A percentile compares a stretch with the other conserved stretches of the same genome.
phyloP scores from a whole-genome alignment of 139 green algal genomes.

The Micractinium conductrix region DNA sequence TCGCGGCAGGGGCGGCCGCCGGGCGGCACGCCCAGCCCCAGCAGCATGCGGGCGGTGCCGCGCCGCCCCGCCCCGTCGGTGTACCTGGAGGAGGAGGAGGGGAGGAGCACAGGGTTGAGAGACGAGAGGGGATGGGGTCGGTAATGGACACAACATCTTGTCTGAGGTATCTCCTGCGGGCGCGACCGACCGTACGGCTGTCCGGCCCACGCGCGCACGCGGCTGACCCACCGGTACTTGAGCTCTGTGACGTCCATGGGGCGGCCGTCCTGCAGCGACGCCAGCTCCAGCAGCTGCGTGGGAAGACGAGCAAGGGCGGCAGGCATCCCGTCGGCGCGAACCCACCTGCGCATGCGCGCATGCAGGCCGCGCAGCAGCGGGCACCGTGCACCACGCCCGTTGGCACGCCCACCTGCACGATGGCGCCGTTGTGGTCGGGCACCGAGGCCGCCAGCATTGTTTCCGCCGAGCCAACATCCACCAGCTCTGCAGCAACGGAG shows the following conservation, averaged over 20 bases:
- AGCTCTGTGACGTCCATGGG: constrained; percentile 57
- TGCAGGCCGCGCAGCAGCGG: no score
- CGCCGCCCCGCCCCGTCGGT: background rate
- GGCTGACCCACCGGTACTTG: constrained; percentile 37
- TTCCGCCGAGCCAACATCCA: constrained; percentile 88
- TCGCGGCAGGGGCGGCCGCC: constrained; percentile 45
- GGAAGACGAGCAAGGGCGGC: background rate
- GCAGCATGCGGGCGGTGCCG: constrained; percentile 71
- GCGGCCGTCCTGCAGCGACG: background rate
- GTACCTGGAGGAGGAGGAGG: background rate
- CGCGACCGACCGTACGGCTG: no score
- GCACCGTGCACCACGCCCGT: no score
- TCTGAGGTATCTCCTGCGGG: no score
- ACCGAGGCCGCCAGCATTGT: constrained; percentile 90
- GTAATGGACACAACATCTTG: no score
- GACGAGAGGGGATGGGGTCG: no score
- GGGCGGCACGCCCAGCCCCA: constrained; percentile 62
- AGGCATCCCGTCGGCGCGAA: no score
- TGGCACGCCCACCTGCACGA: no score
- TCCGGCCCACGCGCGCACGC: background rate
- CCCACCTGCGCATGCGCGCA: no score
- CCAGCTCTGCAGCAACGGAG: constrained; percentile 82
- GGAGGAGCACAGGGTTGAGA: background rate
- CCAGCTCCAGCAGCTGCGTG: constrained; percentile 18
- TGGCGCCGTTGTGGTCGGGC: constrained; percentile 78